Conservation (phyloP, 2,329 filamentous ascomycete species). For the Esteya vermicola region DNA sequence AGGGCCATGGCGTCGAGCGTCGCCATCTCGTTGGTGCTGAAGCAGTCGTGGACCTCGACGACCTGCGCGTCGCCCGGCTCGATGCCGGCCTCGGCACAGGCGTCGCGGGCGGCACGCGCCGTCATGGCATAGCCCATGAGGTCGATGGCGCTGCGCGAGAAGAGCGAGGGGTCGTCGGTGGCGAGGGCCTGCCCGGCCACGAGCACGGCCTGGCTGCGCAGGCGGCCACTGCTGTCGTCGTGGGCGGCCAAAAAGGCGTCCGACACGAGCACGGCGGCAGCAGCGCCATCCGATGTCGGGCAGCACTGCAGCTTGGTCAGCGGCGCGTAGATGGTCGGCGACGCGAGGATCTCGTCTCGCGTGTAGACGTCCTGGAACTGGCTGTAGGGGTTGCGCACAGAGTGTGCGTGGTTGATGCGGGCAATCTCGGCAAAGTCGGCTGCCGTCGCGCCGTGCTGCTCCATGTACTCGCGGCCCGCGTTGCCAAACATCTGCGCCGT, state of each 20-base stretch:
- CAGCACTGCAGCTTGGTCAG: conserved; percentile 98
- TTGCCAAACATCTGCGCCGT: conserved; percentile 95
- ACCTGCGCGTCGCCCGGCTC: conserved; percentile 60
- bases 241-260: conserved; percentile 76
- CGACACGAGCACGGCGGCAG: conserved; percentile 78
- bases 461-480: conserved; percentile 85
- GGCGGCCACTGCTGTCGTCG: too few species aligned
- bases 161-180: conserved; percentile 71
- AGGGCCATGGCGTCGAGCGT: conserved; percentile 78
- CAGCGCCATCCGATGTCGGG: conserved; percentile 85
- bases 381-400: conserved; percentile 87
- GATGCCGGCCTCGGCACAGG: conserved; percentile 60
- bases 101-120: conserved; percentile 50
- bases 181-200: conserved; percentile 79
- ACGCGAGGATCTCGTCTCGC: conserved; percentile 62
- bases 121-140: conserved; percentile 84
- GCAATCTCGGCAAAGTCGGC: conserved; percentile 93
- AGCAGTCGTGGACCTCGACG: conserved; percentile 93
- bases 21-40: conserved; percentile 89
- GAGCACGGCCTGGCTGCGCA: conserved; percentile 68
- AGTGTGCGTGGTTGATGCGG: conserved; percentile 85
- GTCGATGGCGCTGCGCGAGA: conserved; percentile 70
- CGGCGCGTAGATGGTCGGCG: conserved; percentile 68
- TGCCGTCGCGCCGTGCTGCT: conserved; percentile 71
- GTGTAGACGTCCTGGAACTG: conserved; percentile 92